phyloP scores from a whole-genome alignment of 2,329 filamentous ascomycete genomes.

The Fulvia fulva region DNA sequence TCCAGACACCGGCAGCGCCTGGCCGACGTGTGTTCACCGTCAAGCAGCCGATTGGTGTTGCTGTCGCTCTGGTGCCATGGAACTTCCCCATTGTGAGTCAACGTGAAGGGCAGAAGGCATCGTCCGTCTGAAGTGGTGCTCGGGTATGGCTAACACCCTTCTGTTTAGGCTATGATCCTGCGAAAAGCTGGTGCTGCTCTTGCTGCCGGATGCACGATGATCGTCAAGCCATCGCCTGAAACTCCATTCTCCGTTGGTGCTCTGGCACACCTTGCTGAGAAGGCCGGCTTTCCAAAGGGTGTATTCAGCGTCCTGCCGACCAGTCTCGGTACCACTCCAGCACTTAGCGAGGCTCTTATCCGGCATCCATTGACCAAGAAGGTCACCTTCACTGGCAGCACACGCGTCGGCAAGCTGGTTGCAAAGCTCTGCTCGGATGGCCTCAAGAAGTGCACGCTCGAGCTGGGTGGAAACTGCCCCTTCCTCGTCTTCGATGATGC shows the following conservation, averaged over 20 bases:
- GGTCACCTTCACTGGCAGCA: slow-evolving; percentile 59
- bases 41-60: slow-evolving; percentile 70
- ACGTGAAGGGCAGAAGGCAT: no score
- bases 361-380: slow-evolving; percentile 59
- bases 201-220: slow-evolving; percentile 70
- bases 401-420: slow-evolving; percentile 59
- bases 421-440: slow-evolving; percentile 57
- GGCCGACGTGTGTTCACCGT: slow-evolving; percentile 65
- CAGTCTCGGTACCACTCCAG: slow-evolving; percentile 52
- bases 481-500: slow-evolving; percentile 64
- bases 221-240: slow-evolving; percentile 68
- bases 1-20: slow-evolving; percentile 57
- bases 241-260: slow-evolving; percentile 56
- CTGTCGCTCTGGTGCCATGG: slow-evolving; percentile 67
- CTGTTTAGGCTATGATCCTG: slow-evolving; percentile 61
- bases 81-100: slow-evolving; percentile 54
- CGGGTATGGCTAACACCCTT: no score
- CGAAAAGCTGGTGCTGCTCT: slow-evolving; percentile 65
- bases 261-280: slow-evolving; percentile 51
- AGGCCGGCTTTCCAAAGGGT: slow-evolving; percentile 56
- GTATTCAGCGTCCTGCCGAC: slow-evolving; percentile 61
- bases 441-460: slow-evolving; percentile 61
- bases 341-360: slow-evolving; percentile 53
- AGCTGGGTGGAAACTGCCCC: slow-evolving; percentile 62
- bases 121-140: no score